Evolutionary conservation across 2,329 filamentous ascomycete species (phyloP), one percentile per base, ranked within the genome.

Genomic region (Epicoccum sorghinum): DNA sequence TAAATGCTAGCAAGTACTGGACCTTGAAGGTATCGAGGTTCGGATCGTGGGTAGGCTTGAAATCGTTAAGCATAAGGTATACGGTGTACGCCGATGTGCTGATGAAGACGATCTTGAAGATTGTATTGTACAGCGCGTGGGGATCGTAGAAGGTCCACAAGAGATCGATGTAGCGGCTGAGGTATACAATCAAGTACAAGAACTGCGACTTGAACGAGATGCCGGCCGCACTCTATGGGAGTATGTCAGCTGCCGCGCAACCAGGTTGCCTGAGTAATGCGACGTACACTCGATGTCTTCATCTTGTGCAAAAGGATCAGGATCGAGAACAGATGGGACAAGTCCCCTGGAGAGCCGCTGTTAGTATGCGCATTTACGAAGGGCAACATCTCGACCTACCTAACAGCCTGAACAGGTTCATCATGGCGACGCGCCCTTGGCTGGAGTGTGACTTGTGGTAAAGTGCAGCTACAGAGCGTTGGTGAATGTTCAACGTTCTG

Each of bases 131-230:
- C 60, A 91, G 77, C 70, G 69, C 71, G 29, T 70, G 70, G 7
- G 89, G 92, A 64, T 86, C 79, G 58, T 89, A 93, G 72, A 88
- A 87, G 59, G 86, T 89, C 86, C 87, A 91, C 76, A 98, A 93
- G 55, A 98, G 83, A 75, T 99, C 79, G 53, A 99, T 85, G 77
- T 99, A 99, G 72, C 95, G 86, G 59, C 93, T 96, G 38, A 96
- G 75, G 77, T 99, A 99, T 68, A 99, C 95, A 39, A 96, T 80
- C 65, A 98, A 82, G 78, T 99, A 99, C 52, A 99, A 84, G 45
- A 88, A 91, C 83, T 99, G 95, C 58, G 93, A 97, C 77, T 99
- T 99, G 85, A 99, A 98, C 13, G 95, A 99, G 77, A 99, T 93
- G 67, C 95, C 95, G 37, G 93, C 89, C 75, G 93, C 96, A 82